Conservation (phyloP, 352 stramenopile genomes). For the Globisporangium spinosum region DNA sequence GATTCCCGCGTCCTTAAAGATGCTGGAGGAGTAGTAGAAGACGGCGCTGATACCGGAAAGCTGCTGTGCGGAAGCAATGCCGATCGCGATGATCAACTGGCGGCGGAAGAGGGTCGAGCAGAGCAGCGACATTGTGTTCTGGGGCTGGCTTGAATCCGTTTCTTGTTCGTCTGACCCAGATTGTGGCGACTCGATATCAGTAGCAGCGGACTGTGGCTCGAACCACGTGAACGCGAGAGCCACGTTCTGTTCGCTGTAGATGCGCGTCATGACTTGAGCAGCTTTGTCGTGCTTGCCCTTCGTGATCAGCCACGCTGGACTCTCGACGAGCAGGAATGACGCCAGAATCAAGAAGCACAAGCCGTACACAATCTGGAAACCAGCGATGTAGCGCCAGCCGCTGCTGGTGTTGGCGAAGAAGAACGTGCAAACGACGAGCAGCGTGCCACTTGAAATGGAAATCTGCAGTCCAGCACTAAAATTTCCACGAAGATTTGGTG, state of each 20-base stretch:
- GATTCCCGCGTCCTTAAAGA: slow-evolving; percentile 60
- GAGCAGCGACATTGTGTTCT: slow-evolving; percentile 10
- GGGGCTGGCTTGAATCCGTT: neutral
- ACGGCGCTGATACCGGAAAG: slow-evolving; percentile 67
- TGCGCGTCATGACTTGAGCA: slow-evolving; percentile 22
- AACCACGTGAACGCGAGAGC: slow-evolving; percentile 34
- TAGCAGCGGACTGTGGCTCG: slow-evolving; percentile 15
- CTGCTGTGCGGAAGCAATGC: slow-evolving; percentile 39
- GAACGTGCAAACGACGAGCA: slow-evolving; percentile 43
- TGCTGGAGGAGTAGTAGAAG: slow-evolving; percentile 64
- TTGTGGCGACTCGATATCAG: neutral
- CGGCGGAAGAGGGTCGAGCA: slow-evolving; percentile 18
- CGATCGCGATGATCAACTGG: slow-evolving; percentile 47
- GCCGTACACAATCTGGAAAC: slow-evolving; percentile 36
- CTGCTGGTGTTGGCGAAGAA: slow-evolving; percentile 43
- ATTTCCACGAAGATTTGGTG: slow-evolving; percentile 34
- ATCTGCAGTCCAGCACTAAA: slow-evolving; percentile 45
- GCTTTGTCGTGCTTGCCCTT: slow-evolving; percentile 24
- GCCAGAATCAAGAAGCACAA: slow-evolving; percentile 31
- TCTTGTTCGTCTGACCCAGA: neutral
- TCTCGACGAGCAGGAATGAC: slow-evolving; percentile 47
- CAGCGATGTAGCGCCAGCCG: slow-evolving; percentile 55
- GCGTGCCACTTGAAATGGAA: slow-evolving; percentile 37
- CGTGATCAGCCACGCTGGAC: slow-evolving; percentile 40
- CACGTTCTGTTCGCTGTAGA: slow-evolving; percentile 36